Base-by-base conservation (phyloP, 768 basidiomycete genomes). In the Dentipellis fragilis region DNA sequence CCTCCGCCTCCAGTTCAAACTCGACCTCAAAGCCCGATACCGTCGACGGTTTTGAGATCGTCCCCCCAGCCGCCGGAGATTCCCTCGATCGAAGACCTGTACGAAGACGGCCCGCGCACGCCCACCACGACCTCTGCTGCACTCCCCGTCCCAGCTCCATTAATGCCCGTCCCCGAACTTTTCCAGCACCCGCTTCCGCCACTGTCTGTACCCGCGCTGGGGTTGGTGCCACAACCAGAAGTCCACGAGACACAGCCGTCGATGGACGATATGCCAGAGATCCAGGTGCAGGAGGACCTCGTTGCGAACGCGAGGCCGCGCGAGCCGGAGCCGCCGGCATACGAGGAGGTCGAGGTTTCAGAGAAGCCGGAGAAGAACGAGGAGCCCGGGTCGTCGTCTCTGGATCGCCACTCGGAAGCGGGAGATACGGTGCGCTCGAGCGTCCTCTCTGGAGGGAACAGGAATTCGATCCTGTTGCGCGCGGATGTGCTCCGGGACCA, bases 401-500 rank as follows among this genome's bases (percentile, higher is more conserved):
- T 39, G 37, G 57, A 62, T 38, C 53, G 50, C 35, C 55, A 49
- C 2, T 45, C 53, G 7, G 60, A 62, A 10, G 35, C 29, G 7
- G 56, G 34, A 4, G 57, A 45, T 46, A 59, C 59, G 36, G 54
- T 54, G 36, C 54, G 59, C 10, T 51, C 59, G 46, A 69, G 68
- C 53, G 59, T 68, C 34, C 58, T 71, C 48, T 67, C 67, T n/a
- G 63, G 60, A 50, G 62, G 54, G 21, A 62, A 49, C 29, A 62
- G 57, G 11, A 59, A 58, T 52, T 63, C 54, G 40, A 63, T 71
- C 42, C 56, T 69, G 34, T 29, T 40, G 8, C 54, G 59, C 22
- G 69, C 71, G 10, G 67, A 72, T 53, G 56, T 64, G 51, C 55
- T 68, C 4, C 59, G 71, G 40, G 56, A 66, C 16, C 51, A 66